These are phyloP conservation scores for Psilocybe tampanensis DNA, from an alignment of 768 basidiomycete species.

Conservation along the genomic window DNA sequence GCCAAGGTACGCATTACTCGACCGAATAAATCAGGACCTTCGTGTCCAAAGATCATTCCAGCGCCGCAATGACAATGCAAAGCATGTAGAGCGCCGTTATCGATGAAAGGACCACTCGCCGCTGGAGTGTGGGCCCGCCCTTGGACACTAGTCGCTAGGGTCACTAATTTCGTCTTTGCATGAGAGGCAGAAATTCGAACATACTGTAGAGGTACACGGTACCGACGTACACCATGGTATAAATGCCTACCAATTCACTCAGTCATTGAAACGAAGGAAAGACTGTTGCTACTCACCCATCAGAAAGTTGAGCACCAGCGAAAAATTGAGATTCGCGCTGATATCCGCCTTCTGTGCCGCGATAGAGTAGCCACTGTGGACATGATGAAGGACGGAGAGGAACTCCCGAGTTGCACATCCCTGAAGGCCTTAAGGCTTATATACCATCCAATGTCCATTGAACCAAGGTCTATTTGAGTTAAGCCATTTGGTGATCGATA, in stretches of 20 bases:
- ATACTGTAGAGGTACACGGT: neutral
- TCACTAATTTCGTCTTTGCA: neutral
- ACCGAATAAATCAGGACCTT: too few relatives aligned
- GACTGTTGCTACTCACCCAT: neutral
- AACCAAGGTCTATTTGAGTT: too few relatives aligned
- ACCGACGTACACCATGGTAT: neutral
- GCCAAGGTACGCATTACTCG: too few relatives aligned
- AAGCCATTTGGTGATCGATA: too few relatives aligned
- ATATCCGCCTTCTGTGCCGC: neutral
- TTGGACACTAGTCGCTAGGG: neutral
- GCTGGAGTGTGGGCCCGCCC: neutral
- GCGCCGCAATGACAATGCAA: neutral
- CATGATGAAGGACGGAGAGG: too few relatives aligned
- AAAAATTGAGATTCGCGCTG: neutral
- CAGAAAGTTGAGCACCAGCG: neutral
- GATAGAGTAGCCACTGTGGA: neutral
- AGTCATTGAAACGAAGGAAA: neutral
- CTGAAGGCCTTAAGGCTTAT: too few relatives aligned
- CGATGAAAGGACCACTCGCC: neutral
- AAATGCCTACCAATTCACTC: neutral
- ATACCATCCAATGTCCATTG: too few relatives aligned
- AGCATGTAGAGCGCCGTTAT: neutral
- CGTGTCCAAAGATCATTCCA: neutral
- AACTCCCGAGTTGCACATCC: too few relatives aligned
- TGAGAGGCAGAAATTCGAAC: neutral